Evolutionary conservation across 306 rosid genomes (phyloP), one percentile per base, ranked within the genome.

Genomic region (Cicer pinnatifidum): DNA sequence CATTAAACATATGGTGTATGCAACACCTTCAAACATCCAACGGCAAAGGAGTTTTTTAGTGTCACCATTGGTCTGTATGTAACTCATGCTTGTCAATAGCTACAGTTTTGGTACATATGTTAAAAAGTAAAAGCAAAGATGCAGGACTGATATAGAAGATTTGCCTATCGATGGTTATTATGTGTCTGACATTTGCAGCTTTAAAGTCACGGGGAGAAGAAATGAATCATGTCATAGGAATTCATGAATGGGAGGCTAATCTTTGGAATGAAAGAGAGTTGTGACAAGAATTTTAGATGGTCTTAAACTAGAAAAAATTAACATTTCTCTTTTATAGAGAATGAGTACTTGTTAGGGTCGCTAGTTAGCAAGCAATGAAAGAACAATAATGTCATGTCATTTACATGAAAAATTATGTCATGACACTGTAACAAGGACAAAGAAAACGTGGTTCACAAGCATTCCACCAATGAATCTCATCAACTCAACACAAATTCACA

Each of bases 181-280:
- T 4, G 63, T 20, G 51, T 46, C 23, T 15, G 53, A 6, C 6
- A 45, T 71, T 62, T 39, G 10, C 16, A 28, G 28, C 35, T 33
- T 15, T 47, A 17, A 41, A 64, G 59, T 71, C 35, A 9, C 12
- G 39, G 43, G 20, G 43, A 10, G 6, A 75, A 68, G 68, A 61
- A 71, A 61, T 23, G 76, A 62, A 52, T 45, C 47, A 44, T 61
- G 77, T 41, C 65, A 54, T 46, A 67, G 13, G 57, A 51, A 65
- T 15, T 40, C 9, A 47, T 20, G 46, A 23, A 41, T 9, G 17
- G 15, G 65, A 38, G 13, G 33, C 65, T 64, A 40, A 75, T 50
- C 12, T 38, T 11, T 37, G 9, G 54, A 19, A 6, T 52, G 64
- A 53, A 53, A 16, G 70, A 17, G 23, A 50, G 35, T 44, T 57